Evolutionary conservation across 495 filamentous ascomycete genomes (phyloP).

Genomic region (Penicillium arizonense): DNA sequence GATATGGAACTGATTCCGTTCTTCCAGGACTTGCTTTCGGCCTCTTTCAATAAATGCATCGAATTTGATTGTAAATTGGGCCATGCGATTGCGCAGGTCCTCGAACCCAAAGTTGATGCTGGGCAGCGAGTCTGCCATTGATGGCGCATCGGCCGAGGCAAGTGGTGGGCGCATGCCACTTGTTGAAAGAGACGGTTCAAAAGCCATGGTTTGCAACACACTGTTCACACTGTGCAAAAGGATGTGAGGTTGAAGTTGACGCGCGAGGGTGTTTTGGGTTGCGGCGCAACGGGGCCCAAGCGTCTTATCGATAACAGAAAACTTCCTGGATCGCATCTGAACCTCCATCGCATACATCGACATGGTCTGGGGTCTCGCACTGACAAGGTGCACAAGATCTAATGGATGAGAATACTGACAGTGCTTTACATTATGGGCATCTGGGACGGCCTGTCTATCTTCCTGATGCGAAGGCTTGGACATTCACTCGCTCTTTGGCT

Average conservation of each 20-base stretch:
- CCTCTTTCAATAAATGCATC: conserved; percentile 92
- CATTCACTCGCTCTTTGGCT: conserved; percentile 45
- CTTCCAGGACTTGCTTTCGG: conserved; percentile 82
- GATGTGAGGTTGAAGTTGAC: conserved; percentile 1
- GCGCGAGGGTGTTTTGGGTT: conserved; percentile 24
- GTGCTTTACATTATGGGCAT: conserved; percentile 66
- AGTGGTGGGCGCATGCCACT: conserved; percentile 71
- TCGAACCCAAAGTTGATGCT: conserved; percentile 96
- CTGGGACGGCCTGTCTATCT: conserved; percentile 58
- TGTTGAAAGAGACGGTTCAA: conserved; percentile 75
- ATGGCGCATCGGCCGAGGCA: conserved; percentile 52
- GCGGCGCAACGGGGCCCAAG: conserved; percentile 29
- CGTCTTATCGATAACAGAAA: conserved; percentile 29
- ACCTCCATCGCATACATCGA: conserved; percentile 20
- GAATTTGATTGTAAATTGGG: conserved; percentile 85
- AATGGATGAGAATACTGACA: conserved; percentile 58
- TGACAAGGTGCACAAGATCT: conserved; percentile 42
- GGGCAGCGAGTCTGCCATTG: conserved; percentile 80
- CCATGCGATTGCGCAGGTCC: conserved; percentile 91
- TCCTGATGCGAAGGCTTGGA: conserved; percentile 52
- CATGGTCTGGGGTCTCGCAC: conserved; percentile 33
- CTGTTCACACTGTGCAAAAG: neutral
- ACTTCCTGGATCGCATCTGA: neutral
- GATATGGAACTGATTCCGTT: conserved; percentile 90
- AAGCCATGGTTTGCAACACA: conserved; percentile 11